phyloP scores from a whole-genome alignment of 192 early-diverging fungal genomes.

The Linnemannia zychae region DNA sequence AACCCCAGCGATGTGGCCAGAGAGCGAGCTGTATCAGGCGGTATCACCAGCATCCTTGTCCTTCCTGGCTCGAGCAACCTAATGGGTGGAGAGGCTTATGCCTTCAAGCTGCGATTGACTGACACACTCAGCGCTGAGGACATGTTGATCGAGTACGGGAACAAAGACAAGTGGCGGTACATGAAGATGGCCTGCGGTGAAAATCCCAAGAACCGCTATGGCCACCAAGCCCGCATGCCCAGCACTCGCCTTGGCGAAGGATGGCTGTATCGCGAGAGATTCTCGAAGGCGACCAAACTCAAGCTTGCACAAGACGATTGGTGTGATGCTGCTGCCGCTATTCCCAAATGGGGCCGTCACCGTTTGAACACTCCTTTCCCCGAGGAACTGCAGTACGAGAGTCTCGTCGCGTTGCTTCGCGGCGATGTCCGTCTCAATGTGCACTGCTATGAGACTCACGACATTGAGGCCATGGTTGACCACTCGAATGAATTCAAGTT shows the following conservation, averaged over 20 bases:
- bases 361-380: slow-evolving; percentile 66
- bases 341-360: slow-evolving; percentile 28
- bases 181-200: slow-evolving; percentile 89
- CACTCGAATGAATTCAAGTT: slow-evolving; percentile 78
- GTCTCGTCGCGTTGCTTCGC: slow-evolving; percentile 71
- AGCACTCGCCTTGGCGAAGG: slow-evolving; percentile 68
- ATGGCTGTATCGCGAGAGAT: slow-evolving; percentile 71
- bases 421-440: slow-evolving; percentile 75
- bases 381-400: slow-evolving; percentile 67
- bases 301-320: slow-evolving; percentile 66
- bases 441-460: slow-evolving; percentile 77
- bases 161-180: slow-evolving; percentile 67
- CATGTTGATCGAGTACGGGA: slow-evolving; percentile 69
- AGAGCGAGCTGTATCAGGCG: slow-evolving; percentile 62
- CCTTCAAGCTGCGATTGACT: slow-evolving; percentile 68
- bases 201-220: slow-evolving; percentile 67
- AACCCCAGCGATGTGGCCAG: slow-evolving; percentile 67
- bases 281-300: slow-evolving; percentile 62
- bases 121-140: slow-evolving; percentile 68
- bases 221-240: slow-evolving; percentile 29
- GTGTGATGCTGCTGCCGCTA: slow-evolving; percentile 8
- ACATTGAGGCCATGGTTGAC: slow-evolving; percentile 78
- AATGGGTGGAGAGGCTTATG: slow-evolving; percentile 82
- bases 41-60: slow-evolving; percentile 73
- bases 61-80: slow-evolving; percentile 77